Conservation (phyloP, 768 basidiomycete genomes). For the Mycena sanguinolenta region DNA sequence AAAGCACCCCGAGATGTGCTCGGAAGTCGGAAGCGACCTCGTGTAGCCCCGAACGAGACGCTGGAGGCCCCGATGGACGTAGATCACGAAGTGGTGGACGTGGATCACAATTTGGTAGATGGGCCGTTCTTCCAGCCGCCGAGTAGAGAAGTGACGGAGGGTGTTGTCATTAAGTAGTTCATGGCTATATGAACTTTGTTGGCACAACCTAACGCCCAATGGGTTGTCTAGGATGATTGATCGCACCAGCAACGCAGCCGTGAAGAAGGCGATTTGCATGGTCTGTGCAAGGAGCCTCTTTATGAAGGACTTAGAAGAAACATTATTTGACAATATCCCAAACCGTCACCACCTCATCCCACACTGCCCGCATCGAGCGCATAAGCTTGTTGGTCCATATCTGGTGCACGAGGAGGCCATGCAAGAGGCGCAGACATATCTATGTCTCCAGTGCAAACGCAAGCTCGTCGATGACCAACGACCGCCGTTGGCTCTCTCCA, state of each 20-base stretch:
- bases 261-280: neutral
- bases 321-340: neutral
- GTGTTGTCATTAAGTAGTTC: neutral
- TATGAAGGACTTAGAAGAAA: neutral
- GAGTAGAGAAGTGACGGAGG: neutral
- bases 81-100: no score
- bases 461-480: neutral
- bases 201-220: no score
- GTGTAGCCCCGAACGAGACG: no score
- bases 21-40: no score
- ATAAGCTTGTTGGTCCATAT: neutral
- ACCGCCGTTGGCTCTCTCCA: neutral
- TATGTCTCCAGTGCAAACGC: neutral
- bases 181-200: neutral
- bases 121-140: no score
- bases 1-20: no score
- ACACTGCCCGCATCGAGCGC: neutral
- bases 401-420: neutral
- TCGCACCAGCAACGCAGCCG: neutral
- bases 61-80: no score
- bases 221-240: no score
- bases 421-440: neutral
- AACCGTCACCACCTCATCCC: neutral
- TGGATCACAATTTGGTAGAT: no score
- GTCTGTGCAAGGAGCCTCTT: neutral